Conservation (phyloP, 805 yeast genomes). For the Yamadazyma tumulicola region DNA sequence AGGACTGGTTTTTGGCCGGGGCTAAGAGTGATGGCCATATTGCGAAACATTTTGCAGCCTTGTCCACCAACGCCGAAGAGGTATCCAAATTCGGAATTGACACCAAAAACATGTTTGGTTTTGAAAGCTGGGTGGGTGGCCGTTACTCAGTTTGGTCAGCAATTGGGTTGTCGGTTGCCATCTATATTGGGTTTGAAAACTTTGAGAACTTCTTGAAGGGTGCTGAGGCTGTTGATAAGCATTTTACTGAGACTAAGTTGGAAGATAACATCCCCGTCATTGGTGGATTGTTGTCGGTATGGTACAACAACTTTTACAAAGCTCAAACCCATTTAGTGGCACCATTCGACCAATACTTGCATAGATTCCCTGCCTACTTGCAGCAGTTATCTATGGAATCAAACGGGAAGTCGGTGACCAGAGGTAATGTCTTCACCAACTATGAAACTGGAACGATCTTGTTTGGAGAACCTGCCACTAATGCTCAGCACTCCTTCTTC, state of each 20-base stretch:
- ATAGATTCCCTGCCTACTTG: constrained; percentile 98
- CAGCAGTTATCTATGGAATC: constrained; percentile 99
- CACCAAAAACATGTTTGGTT: constrained; percentile 97
- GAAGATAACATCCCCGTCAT: constrained; percentile 88
- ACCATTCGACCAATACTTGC: constrained; percentile 97
- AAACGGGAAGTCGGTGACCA: constrained; percentile 95
- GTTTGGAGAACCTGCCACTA: constrained; percentile 98
- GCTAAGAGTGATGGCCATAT: constrained; percentile 69
- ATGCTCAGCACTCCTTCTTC: constrained; percentile 99
- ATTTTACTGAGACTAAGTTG: constrained; percentile 78
- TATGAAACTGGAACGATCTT: constrained; percentile 95
- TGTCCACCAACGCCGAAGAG: constrained; percentile 88
- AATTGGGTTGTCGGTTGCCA: constrained; percentile 91
- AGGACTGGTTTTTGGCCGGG: constrained; percentile 81
- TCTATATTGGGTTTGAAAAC: constrained; percentile 93
- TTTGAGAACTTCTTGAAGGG: constrained; percentile 91
- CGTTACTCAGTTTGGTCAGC: constrained; percentile 99
- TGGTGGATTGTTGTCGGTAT: constrained; percentile 91
- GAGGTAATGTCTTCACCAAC: constrained; percentile 85
- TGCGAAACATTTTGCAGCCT: constrained; percentile 96
- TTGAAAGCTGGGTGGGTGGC: constrained; percentile 99
- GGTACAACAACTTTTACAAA: constrained; percentile 98
- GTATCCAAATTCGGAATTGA: constrained; percentile 96
- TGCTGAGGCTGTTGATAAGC: constrained; percentile 95
- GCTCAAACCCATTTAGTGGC: constrained; percentile 98